Conservation (phyloP, 768 basidiomycete genomes). For the Kwoniella botswanensis region DNA sequence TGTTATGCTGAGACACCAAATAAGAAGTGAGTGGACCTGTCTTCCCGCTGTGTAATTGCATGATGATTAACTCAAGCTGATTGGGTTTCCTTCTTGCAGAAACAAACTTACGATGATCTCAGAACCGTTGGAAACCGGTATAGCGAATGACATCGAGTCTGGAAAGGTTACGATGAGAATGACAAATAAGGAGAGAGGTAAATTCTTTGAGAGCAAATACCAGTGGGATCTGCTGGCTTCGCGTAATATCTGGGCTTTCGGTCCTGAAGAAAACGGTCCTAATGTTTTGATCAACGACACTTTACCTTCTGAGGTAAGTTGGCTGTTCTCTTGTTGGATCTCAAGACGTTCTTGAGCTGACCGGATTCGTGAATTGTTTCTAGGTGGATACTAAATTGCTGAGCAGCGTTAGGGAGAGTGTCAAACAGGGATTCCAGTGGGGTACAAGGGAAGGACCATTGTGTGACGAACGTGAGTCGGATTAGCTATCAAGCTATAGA, state of each 20-base stretch:
- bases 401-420: slow-evolving; percentile 85
- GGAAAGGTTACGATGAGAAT: slow-evolving; percentile 93
- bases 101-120: slow-evolving; percentile 99
- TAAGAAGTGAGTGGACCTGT: slow-evolving; percentile 63
- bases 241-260: slow-evolving; percentile 99
- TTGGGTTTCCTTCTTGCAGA: slow-evolving; percentile 61
- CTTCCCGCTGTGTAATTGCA: background rate
- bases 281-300: slow-evolving; percentile 96
- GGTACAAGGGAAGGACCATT: slow-evolving; percentile 95
- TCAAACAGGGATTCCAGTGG: slow-evolving; percentile 99
- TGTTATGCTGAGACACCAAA: slow-evolving; percentile 99
- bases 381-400: slow-evolving; percentile 93
- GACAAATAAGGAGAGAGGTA: slow-evolving; percentile 91
- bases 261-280: slow-evolving; percentile 91
- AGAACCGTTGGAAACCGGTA: slow-evolving; percentile 91
- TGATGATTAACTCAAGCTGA: background rate
- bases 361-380: background rate
- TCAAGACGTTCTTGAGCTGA: too few species aligned
- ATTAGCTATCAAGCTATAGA: background rate
- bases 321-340: background rate
- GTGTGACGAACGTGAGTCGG: slow-evolving; percentile 92
- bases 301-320: slow-evolving; percentile 80
- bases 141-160: slow-evolving; percentile 94
- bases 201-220: slow-evolving; percentile 95
- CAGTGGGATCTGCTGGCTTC: slow-evolving; percentile 98